Evolutionary conservation across 495 filamentous ascomycete genomes (phyloP).

Genomic region (Penicillium riverlandense): DNA sequence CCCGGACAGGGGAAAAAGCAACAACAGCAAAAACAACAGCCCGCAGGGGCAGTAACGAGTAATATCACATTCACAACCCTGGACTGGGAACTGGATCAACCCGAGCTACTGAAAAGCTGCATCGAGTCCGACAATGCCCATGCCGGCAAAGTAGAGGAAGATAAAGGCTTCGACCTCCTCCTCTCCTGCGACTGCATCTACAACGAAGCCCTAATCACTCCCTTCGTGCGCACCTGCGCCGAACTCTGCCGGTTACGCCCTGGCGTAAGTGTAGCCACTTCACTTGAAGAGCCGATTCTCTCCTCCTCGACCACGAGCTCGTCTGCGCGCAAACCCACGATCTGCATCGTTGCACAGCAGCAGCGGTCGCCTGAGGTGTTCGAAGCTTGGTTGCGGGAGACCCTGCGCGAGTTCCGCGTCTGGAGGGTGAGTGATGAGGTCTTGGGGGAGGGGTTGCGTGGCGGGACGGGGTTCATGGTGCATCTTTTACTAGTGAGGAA

Average conservation of each 20-base stretch:
- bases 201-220: slow-evolving; percentile 74
- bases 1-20: slow-evolving; percentile 18
- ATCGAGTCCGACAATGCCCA: slow-evolving; percentile 7
- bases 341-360: slow-evolving; percentile 79
- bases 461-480: slow-evolving; percentile 40
- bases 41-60: background rate
- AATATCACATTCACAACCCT: slow-evolving; percentile 37
- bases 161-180: slow-evolving; percentile 49
- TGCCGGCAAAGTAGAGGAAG: slow-evolving; percentile 10
- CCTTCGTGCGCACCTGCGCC: slow-evolving; percentile 78
- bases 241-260: slow-evolving; percentile 60
- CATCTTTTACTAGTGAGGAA: slow-evolving; percentile 30
- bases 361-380: slow-evolving; percentile 79
- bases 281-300: background rate
- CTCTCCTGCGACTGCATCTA: slow-evolving; percentile 88
- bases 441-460: slow-evolving; percentile 46
- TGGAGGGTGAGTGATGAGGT: slow-evolving; percentile 69
- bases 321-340: slow-evolving; percentile 34
- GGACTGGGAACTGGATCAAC: slow-evolving; percentile 39
- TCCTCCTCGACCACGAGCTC: background rate
- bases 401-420: slow-evolving; percentile 57
- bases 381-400: slow-evolving; percentile 67
- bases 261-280: slow-evolving; percentile 5
- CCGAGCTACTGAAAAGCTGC: slow-evolving; percentile 22
- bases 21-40: slow-evolving; percentile 1